Base-by-base conservation (phyloP, 768 basidiomycete genomes). In the Chalciporus sphaerocephalus region DNA sequence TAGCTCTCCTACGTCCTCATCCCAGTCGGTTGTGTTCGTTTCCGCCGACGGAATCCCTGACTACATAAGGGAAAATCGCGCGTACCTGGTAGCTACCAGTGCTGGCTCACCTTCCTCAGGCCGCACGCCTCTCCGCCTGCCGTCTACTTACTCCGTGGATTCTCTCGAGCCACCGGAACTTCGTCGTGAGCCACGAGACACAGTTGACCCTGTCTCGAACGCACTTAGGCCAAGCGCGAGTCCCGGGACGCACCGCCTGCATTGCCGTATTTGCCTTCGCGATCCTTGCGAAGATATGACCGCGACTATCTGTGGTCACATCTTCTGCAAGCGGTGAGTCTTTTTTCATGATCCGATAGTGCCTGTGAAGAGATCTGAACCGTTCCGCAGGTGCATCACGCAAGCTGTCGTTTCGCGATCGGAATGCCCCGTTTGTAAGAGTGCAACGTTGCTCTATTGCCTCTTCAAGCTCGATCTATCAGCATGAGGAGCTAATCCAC, bases 281-380 rank as follows among this genome's bases (percentile, higher is more conserved):
- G 72, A 80, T 42, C 69, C 72, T 1, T 78, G 76, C 42, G 69
- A 73, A 27, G 72, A 80, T 47, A 70, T 74, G 36, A 81, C 77
- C 2, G 80, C 74, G 17, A 81, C 77, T 4, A 75, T 79, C 61
- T 83, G 81, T 53, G 81, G 81, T 3, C 81, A 83, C 50, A 53
- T 83, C 15, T 83, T 83, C 51, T 83, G 81, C 53, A 70, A 77
- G 44, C 47, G 68, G 81, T 80, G 46, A 18, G 74, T 33, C 4
- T 16, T 16, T 5, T 12, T 33, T 25, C 6, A 18, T 33, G 21
- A n/a, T 10, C 15, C 22, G 15, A 16, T 2, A 9, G 13, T 23
- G 18, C 11, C 25, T 9, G 17, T 36, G 13, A 49, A 13, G 10
- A 11, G 15, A 32, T 32, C 30, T 8, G 17, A 5, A 8, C 18